These are phyloP conservation scores for Populus tomentosa DNA, from an alignment of 441 rosid species.

Conservation along the genomic window DNA sequence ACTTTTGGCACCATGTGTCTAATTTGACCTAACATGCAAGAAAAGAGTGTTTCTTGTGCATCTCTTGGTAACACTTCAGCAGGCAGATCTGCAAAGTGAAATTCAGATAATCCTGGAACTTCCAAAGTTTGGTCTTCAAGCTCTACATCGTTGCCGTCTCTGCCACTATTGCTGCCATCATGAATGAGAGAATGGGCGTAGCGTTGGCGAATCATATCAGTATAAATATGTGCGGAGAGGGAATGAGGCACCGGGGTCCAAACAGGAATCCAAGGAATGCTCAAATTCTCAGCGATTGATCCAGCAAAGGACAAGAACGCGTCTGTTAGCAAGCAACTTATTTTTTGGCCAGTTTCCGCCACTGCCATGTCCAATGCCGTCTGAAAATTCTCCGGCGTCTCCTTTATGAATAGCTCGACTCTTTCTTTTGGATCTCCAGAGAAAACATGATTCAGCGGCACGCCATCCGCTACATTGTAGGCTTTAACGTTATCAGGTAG, in stretches of 20 bases:
- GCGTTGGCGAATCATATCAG: slow-evolving; percentile 24
- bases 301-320: slow-evolving; percentile 44
- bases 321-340: slow-evolving; percentile 28
- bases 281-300: slow-evolving; percentile 35
- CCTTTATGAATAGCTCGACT: slow-evolving; percentile 21
- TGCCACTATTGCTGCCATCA: background rate
- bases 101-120: slow-evolving; percentile 24
- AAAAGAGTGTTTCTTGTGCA: slow-evolving; percentile 12
- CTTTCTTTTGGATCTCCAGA: slow-evolving; percentile 19
- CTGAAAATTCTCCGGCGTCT: slow-evolving; percentile 21
- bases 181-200: background rate
- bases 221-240: slow-evolving; percentile 41
- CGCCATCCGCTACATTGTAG: slow-evolving; percentile 20
- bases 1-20: slow-evolving; percentile 21
- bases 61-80: slow-evolving; percentile 16
- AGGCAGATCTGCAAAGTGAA: slow-evolving; percentile 26
- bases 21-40: slow-evolving; percentile 20
- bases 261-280: slow-evolving; percentile 44
- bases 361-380: slow-evolving; percentile 13
- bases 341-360: slow-evolving; percentile 13
- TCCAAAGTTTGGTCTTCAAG: background rate
- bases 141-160: background rate
- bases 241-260: slow-evolving; percentile 37
- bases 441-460: background rate
- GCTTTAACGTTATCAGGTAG: slow-evolving; percentile 23